Conservation (phyloP, 2,329 filamentous ascomycete species). For the Pyrenophora teres region DNA sequence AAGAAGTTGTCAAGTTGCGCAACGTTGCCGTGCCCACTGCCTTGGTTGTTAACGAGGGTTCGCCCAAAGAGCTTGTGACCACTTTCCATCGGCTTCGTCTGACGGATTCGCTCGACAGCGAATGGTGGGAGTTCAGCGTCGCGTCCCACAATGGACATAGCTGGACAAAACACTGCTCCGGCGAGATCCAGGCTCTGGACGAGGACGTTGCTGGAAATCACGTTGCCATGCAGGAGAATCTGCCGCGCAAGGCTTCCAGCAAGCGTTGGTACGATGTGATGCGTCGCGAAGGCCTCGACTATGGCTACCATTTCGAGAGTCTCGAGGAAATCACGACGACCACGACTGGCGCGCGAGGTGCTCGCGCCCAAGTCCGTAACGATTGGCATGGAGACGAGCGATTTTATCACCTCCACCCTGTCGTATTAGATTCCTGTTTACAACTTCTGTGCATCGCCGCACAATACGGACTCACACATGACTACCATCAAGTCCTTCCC, state of each 20-base stretch:
- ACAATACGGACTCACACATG: not conserved
- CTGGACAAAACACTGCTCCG: conserved; percentile 30
- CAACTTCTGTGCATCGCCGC: not conserved
- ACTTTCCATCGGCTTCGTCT: conserved; percentile 11
- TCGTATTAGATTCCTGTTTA: not conserved
- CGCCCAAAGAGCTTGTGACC: conserved; percentile 14
- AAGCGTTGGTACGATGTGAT: no score
- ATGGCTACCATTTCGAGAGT: not conserved
- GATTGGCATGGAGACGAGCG: not conserved
- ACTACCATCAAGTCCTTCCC: not conserved
- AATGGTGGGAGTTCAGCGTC: conserved; percentile 20
- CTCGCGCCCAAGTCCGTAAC: not conserved
- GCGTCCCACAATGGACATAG: conserved; percentile 16
- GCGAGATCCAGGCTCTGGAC: not conserved
- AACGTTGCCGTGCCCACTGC: conserved; percentile 2
- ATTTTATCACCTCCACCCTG: not conserved
- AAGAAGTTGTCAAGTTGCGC: conserved; percentile 1
- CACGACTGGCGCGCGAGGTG: no score
- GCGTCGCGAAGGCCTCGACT: no score
- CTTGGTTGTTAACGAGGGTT: not conserved
- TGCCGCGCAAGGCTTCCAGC: no score
- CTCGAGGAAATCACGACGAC: not conserved
- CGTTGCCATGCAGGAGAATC: no score
- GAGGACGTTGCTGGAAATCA: no score
- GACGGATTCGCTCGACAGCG: conserved; percentile 12